These are phyloP conservation scores for Pseudopyricularia javanii DNA, from an alignment of 2,329 filamentous ascomycete genomes.

Conservation along the genomic window DNA sequence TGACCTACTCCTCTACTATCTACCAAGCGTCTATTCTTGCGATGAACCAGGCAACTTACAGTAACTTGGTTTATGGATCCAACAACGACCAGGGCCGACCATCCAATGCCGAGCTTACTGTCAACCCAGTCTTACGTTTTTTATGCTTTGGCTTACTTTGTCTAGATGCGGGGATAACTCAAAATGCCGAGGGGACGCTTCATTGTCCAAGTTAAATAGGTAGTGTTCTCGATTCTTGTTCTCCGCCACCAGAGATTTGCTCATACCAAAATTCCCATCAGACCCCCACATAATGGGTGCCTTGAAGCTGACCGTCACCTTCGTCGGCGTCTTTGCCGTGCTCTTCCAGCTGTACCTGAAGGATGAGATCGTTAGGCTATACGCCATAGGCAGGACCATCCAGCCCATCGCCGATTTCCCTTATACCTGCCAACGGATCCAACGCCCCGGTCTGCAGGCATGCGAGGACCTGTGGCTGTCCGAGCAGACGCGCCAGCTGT, in stretches of 20 bases:
- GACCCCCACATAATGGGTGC: neutral
- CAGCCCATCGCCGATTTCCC: constrained; percentile 16
- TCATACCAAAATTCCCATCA: neutral
- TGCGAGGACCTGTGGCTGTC: constrained; percentile 21
- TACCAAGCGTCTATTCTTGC: too few relatives aligned
- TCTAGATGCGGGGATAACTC: too few relatives aligned
- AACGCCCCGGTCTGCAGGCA: constrained; percentile 13
- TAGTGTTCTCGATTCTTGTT: neutral
- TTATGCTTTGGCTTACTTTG: too few relatives aligned
- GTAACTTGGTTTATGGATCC: too few relatives aligned
- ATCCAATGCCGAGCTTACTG: too few relatives aligned
- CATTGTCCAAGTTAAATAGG: too few relatives aligned
- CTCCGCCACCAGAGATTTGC: neutral
- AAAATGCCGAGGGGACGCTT: too few relatives aligned
- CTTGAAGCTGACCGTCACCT: neutral
- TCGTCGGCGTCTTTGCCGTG: neutral
- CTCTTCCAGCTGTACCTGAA: neutral
- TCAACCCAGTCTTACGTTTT: too few relatives aligned
- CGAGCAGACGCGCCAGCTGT: constrained; percentile 15
- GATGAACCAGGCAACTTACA: too few relatives aligned
- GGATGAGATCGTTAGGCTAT: neutral
- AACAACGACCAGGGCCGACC: too few relatives aligned
- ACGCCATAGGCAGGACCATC: constrained; percentile 4
- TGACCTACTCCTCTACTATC: too few relatives aligned
- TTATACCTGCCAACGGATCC: constrained; percentile 16